phyloP scores from a whole-genome alignment of 495 filamentous ascomycete genomes.

The Thermochaetoides thermophila region DNA sequence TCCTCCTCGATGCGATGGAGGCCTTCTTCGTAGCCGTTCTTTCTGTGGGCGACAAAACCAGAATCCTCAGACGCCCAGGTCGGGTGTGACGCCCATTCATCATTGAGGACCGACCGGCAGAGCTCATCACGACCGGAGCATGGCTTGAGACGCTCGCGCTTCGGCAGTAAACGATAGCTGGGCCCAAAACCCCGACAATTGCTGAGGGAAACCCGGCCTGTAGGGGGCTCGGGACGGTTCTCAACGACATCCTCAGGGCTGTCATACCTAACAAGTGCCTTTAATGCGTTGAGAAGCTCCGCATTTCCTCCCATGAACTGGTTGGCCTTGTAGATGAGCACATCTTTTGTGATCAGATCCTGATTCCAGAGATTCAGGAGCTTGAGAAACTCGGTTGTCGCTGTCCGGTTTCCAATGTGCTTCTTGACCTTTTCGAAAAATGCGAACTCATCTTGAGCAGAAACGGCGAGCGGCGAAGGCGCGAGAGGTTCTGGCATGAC shows the following conservation, averaged over 20 bases:
- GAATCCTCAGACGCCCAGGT: constrained; percentile 99
- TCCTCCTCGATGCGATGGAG: constrained; percentile 96
- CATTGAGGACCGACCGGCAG: constrained; percentile 81
- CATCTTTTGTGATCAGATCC: constrained; percentile 70
- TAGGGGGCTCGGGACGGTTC: constrained; percentile 56
- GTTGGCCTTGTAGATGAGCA: constrained; percentile 64
- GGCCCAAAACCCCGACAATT: constrained; percentile 89
- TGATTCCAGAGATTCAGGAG: constrained; percentile 86
- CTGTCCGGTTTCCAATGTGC: constrained; percentile 78
- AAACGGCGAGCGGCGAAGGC: constrained; percentile 48
- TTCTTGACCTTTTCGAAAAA: constrained; percentile 98
- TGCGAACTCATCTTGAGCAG: constrained; percentile 59
- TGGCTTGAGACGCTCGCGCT: constrained; percentile 67
- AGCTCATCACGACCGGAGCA: constrained; percentile 92
- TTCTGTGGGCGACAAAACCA: constrained; percentile 93
- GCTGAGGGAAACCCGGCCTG: constrained; percentile 66
- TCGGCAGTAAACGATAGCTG: constrained; percentile 85
- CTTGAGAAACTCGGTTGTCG: constrained; percentile 89
- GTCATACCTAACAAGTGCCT: constrained; percentile 56
- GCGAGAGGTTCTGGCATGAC: constrained; percentile 72
- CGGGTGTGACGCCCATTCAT: constrained; percentile 96
- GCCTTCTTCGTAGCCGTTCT: constrained; percentile 85
- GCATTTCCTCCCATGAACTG: constrained; percentile 77
- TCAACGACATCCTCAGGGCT: constrained; percentile 66
- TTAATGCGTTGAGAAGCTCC: constrained; percentile 79